phyloP scores from a whole-genome alignment of 768 basidiomycete species.

The Calocybe cyanea region DNA sequence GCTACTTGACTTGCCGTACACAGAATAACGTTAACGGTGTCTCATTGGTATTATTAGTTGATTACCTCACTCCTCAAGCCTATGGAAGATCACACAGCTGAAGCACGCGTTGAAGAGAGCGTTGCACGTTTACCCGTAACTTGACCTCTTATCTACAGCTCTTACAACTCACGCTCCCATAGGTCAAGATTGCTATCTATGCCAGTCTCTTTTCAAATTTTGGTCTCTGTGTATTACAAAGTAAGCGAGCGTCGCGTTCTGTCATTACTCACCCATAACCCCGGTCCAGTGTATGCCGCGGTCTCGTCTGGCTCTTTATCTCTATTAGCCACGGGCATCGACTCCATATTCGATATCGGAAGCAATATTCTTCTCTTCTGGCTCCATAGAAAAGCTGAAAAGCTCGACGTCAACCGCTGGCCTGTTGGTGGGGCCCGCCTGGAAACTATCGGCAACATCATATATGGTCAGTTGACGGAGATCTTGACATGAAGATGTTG shows the following conservation, averaged over 20 bases:
- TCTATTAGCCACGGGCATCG: constrained; percentile 85
- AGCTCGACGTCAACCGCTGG: constrained; percentile 82
- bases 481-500: no score
- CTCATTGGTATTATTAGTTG: constrained; percentile 46
- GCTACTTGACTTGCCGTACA: background rate
- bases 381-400: constrained; percentile 69
- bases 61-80: constrained; percentile 87
- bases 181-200: constrained; percentile 89
- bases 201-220: constrained; percentile 80
- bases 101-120: constrained; percentile 70
- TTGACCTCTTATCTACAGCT: constrained; percentile 1
- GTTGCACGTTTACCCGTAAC: constrained; percentile 63
- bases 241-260: constrained; percentile 32
- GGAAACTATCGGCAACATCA: constrained; percentile 85
- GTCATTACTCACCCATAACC: no score
- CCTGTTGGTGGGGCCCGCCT: constrained; percentile 88
- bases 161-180: background rate
- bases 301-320: constrained; percentile 80
- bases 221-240: constrained; percentile 64
- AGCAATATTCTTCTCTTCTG: constrained; percentile 80
- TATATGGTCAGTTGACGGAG: constrained; percentile 65
- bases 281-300: constrained; percentile 79
- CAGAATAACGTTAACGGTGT: constrained; percentile 5
- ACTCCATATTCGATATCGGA: constrained; percentile 81
- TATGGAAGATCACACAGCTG: constrained; percentile 84